These are phyloP conservation scores for Verticillium klebahnii DNA, from an alignment of 2,329 filamentous ascomycete species.

Conservation along the genomic window DNA sequence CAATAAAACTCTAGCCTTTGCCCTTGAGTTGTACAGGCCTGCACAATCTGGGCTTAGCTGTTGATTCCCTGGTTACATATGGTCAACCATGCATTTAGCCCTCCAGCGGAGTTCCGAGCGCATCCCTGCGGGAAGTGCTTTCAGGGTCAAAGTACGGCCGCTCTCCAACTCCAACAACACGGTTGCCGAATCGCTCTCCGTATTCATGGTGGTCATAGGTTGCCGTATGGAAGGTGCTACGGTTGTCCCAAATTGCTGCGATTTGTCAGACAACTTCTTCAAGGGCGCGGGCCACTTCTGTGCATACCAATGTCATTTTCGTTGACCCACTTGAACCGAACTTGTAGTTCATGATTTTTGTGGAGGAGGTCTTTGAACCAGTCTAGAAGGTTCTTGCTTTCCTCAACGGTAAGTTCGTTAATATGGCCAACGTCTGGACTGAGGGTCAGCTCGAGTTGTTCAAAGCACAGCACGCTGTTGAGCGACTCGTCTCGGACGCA, in stretches of 20 bases:
- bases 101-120: conserved; percentile 1
- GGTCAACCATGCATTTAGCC: not conserved
- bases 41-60: too few relatives aligned
- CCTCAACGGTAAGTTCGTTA: conserved; percentile 36
- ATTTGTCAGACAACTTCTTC: not conserved
- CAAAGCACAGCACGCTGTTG: too few relatives aligned
- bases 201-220: conserved; percentile 52
- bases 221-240: conserved; percentile 52
- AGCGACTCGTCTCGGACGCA: too few relatives aligned
- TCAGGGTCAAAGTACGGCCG: conserved; percentile 48
- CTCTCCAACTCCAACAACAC: conserved; percentile 51
- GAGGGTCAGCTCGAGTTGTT: conserved; percentile 5
- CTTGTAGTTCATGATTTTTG: conserved; percentile 45
- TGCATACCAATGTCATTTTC: conserved; percentile 30
- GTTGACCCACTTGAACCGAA: conserved; percentile 40
- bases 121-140: conserved; percentile 30
- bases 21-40: too few relatives aligned
- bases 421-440: conserved; percentile 29
- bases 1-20: too few relatives aligned
- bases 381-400: conserved; percentile 35
- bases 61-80: too few relatives aligned
- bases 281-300: not conserved
- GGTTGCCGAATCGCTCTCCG: conserved; percentile 45
- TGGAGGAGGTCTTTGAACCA: conserved; percentile 35
- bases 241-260: conserved; percentile 57